Conservation (phyloP, 1,284 basidiomycete species). For the Cutaneotrichosporon cyanovorans region DNA sequence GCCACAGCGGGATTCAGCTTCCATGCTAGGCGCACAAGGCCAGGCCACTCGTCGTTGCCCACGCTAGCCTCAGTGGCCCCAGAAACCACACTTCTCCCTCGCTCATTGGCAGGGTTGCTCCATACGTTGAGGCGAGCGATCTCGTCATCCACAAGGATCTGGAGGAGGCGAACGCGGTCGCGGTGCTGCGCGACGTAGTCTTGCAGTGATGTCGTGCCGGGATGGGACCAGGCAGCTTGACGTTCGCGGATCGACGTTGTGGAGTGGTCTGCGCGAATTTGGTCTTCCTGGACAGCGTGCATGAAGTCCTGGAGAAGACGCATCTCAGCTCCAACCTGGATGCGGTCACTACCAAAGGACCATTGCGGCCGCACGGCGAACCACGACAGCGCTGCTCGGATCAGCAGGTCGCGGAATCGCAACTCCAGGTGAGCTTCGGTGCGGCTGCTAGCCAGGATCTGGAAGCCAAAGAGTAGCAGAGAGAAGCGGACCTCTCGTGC, state of each 20-base stretch:
- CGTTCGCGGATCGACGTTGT: constrained; percentile 62
- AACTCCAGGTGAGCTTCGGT: constrained; percentile 80
- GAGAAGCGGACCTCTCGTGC: constrained; percentile 84
- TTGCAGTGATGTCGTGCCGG: constrained; percentile 40
- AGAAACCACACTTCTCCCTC: constrained; percentile 46
- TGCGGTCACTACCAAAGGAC: constrained; percentile 86
- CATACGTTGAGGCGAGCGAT: constrained; percentile 79
- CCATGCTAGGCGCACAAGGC: constrained; percentile 70
- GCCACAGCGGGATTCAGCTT: constrained; percentile 72
- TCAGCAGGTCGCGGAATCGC: constrained; percentile 67
- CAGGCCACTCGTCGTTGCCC: constrained; percentile 61
- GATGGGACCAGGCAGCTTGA: constrained; percentile 46
- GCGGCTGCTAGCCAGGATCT: constrained; percentile 77
- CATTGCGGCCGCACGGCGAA: constrained; percentile 89
- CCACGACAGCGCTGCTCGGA: constrained; percentile 78
- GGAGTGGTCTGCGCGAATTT: constrained; percentile 56
- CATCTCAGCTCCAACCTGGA: constrained; percentile 82
- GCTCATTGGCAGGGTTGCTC: constrained; percentile 77
- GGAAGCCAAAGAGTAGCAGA: constrained; percentile 86
- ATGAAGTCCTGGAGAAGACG: constrained; percentile 79
- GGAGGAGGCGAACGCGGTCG: constrained; percentile 63
- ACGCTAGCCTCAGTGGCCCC: not conserved
- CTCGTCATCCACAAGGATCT: constrained; percentile 83
- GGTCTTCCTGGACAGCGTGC: constrained; percentile 65
- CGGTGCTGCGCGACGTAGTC: constrained; percentile 58